These are phyloP conservation scores for Thelonectria blattea DNA, from an alignment of 2,329 filamentous ascomycete species.

Conservation along the genomic window DNA sequence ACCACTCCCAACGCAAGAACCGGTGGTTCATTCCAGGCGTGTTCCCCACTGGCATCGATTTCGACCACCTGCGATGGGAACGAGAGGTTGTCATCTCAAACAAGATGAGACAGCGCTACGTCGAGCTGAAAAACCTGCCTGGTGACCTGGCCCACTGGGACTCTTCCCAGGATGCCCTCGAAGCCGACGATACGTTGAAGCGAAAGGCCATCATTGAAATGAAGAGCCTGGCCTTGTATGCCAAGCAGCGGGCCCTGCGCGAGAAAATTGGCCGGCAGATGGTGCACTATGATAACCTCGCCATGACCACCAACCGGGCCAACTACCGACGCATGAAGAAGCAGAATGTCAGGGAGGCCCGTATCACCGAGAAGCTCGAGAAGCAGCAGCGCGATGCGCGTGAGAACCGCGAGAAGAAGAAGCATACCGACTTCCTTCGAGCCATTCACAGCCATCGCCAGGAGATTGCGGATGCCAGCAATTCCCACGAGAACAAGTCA, in stretches of 20 bases:
- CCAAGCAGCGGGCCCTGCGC: slow-evolving; percentile 85
- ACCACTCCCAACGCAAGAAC: slow-evolving; percentile 77
- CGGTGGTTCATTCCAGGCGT: slow-evolving; percentile 84
- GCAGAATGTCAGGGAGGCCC: slow-evolving; percentile 91
- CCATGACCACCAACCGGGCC: slow-evolving; percentile 94
- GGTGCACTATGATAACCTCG: slow-evolving; percentile 93
- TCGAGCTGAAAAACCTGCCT: slow-evolving; percentile 81
- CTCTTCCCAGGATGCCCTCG: slow-evolving; percentile 68
- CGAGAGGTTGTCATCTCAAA: slow-evolving; percentile 90
- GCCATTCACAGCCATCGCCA: slow-evolving; percentile 83
- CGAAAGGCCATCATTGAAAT: slow-evolving; percentile 92
- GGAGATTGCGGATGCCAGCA: slow-evolving; percentile 74
- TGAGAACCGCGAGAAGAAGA: slow-evolving; percentile 97
- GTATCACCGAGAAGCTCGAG: slow-evolving; percentile 98
- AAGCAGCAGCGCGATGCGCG: slow-evolving; percentile 97
- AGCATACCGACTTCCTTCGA: slow-evolving; percentile 89
- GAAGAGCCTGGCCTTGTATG: slow-evolving; percentile 86
- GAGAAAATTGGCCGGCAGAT: slow-evolving; percentile 90
- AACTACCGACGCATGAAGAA: slow-evolving; percentile 96
- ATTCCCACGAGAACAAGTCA: slow-evolving; percentile 73
- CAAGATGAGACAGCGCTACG: slow-evolving; percentile 82
- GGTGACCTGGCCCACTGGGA: slow-evolving; percentile 91
- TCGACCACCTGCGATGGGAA: slow-evolving; percentile 84
- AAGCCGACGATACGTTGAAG: slow-evolving; percentile 83
- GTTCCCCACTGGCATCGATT: slow-evolving; percentile 86